These are phyloP conservation scores for Fusarium luffae DNA, from an alignment of 2,329 filamentous ascomycete genomes.

Conservation along the genomic window DNA sequence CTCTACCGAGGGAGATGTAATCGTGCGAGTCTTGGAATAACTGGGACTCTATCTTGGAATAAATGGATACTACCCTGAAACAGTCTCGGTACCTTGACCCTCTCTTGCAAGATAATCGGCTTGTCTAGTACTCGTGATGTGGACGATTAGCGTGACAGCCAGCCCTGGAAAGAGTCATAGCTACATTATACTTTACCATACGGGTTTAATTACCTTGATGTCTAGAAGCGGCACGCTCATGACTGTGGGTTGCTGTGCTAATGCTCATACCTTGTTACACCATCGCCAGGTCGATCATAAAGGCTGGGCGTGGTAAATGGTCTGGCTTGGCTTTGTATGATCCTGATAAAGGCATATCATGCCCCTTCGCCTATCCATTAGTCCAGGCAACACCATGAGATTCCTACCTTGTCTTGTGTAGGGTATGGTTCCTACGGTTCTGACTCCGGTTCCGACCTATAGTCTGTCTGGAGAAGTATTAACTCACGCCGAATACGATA, in stretches of 20 bases:
- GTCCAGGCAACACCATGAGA: neutral
- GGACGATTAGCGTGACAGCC: neutral
- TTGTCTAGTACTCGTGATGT: neutral
- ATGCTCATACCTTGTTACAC: neutral
- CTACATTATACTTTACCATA: neutral
- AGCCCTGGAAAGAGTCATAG: neutral
- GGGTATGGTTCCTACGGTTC: neutral
- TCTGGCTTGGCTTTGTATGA: neutral
- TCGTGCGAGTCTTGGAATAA: neutral
- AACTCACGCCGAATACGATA: neutral
- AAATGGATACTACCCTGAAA: slow-evolving; percentile 7
- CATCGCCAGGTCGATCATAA: neutral
- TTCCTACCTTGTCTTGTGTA: neutral
- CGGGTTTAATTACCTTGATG: neutral
- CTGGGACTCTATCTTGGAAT: neutral
- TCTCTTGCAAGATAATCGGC: neutral
- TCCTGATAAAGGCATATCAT: neutral
- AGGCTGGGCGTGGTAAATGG: neutral
- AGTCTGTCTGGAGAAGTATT: neutral
- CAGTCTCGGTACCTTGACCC: neutral
- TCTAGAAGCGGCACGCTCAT: neutral
- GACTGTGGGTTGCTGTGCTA: neutral
- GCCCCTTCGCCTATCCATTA: neutral
- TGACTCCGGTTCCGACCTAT: neutral
- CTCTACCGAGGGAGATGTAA: neutral